Percentiles rank a stretch among this genome's conserved stretches.
These are phyloP conservation scores for Zea luxurians DNA, from an alignment of 176 grass and related monocot species.

Conservation along the genomic window DNA sequence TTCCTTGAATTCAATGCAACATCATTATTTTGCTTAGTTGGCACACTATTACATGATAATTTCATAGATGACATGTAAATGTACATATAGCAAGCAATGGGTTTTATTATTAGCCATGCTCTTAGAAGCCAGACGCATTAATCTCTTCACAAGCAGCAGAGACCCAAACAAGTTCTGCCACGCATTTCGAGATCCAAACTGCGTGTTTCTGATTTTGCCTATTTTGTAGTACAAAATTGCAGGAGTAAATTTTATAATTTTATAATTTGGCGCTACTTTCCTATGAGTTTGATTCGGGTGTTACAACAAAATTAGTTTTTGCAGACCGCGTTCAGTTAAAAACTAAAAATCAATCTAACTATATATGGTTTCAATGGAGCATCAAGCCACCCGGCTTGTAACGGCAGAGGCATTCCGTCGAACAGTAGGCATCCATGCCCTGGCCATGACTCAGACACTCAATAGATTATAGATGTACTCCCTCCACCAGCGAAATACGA, in stretches of 20 bases:
- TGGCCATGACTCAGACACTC: background rate
- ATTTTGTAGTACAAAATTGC: background rate
- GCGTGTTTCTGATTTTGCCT: background rate
- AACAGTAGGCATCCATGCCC: conserved; percentile 19
- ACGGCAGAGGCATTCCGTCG: conserved; percentile 25
- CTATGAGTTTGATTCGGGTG: background rate
- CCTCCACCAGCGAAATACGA: background rate
- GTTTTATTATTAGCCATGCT: background rate
- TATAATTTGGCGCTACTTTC: background rate
- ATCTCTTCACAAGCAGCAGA: background rate
- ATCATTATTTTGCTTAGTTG: background rate
- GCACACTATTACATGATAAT: background rate
- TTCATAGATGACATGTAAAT: background rate
- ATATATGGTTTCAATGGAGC: background rate
- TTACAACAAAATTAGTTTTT: background rate
- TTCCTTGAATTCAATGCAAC: background rate
- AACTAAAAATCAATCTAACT: background rate
- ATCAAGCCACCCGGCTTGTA: background rate
- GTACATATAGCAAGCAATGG: background rate
- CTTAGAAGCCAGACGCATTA: background rate
- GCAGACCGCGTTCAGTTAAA: background rate
- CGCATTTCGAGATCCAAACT: background rate
- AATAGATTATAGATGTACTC: background rate
- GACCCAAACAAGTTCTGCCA: background rate
- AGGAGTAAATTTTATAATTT: background rate